Evolutionary conservation across 2,329 filamentous ascomycete genomes (phyloP), one percentile per base, ranked within the genome.

Genomic region (Dothidotthia symphoricarpi): DNA sequence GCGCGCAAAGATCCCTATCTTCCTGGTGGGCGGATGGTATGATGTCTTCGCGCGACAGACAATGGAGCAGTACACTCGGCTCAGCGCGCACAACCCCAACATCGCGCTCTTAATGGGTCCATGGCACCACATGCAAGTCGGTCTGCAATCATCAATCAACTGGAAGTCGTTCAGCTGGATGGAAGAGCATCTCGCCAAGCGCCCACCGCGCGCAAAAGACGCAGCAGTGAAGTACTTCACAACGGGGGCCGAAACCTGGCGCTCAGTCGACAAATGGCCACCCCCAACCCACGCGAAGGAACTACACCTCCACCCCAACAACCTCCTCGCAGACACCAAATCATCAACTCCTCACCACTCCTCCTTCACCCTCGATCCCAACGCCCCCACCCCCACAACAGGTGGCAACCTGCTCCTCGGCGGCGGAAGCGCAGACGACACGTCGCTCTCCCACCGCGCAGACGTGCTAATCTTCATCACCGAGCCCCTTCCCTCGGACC

Each of bases 191-290:
- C 31, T 48, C 25, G 34, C 27, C 19, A 22, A 22, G 9, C 10
- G 22, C 13, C 15, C 3, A 14, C 14, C 36, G 24, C 24, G 4
- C 2, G 9, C 9, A 22, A 10, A 39, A 11, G 17, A 36, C 11
- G 12, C 27, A 5, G 11, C 34, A 2, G 32, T 51, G 2, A 28
- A 51, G 24, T 53, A 53, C 28, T 51, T 39, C 25, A 45, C 49
- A 4, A 51, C 50, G 22, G 45, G 50, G 3, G 45, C 39, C 10
- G 14, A 47, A n/a, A 39, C 45, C 28, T 53, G 50, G 50, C 31
- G 40, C 13, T 16, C 30, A 15, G 26, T 25, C 4, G 7, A 11
- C 9, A 30, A 35, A 15, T 54, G 27, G 10, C 45, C 50, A n/a
- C 36, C 49, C 9, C 28, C 22, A 2, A 44, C 46, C 1, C 15